These are phyloP conservation scores for Moricandia arvensis DNA, from an alignment of 345 rosid species.

Conservation along the genomic window DNA sequence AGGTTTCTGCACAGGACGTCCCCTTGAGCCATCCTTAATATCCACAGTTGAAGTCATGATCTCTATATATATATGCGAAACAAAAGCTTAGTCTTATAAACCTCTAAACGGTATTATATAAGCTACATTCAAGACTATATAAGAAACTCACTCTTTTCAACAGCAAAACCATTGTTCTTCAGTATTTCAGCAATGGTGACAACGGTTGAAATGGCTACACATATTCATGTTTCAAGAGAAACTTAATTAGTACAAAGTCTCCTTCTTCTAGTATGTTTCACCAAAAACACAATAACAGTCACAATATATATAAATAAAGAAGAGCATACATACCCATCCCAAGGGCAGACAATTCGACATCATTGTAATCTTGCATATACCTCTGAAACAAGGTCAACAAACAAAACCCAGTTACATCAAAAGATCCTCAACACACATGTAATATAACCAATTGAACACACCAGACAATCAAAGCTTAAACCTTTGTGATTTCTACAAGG, in stretches of 20 bases:
- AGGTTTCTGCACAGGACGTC: slow-evolving; percentile 77
- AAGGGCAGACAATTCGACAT: slow-evolving; percentile 88
- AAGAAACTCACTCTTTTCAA: slow-evolving; percentile 64
- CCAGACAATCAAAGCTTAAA: neutral
- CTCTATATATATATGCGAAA: slow-evolving; percentile 42
- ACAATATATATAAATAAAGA: neutral
- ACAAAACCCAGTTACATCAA: slow-evolving; percentile 3
- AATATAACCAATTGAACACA: neutral
- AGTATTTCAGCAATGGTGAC: slow-evolving; percentile 88
- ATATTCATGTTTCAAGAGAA: neutral
- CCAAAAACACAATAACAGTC: neutral
- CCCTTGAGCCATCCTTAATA: slow-evolving; percentile 77
- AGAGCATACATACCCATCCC: slow-evolving; percentile 71
- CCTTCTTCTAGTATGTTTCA: neutral
- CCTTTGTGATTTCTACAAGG: neutral
- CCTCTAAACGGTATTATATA: neutral
- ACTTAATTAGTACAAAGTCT: neutral
- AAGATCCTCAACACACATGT: slow-evolving; percentile 1
- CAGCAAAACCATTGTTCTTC: slow-evolving; percentile 44
- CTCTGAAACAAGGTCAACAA: slow-evolving; percentile 48
- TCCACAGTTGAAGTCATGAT: slow-evolving; percentile 80
- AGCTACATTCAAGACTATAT: neutral
- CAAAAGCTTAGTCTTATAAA: neutral
- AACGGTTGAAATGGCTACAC: slow-evolving; percentile 86
- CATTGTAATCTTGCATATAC: slow-evolving; percentile 86